These are phyloP conservation scores for Rutstroemia sp. DNA, from an alignment of 2,329 filamentous ascomycete genomes.

Conservation along the genomic window DNA sequence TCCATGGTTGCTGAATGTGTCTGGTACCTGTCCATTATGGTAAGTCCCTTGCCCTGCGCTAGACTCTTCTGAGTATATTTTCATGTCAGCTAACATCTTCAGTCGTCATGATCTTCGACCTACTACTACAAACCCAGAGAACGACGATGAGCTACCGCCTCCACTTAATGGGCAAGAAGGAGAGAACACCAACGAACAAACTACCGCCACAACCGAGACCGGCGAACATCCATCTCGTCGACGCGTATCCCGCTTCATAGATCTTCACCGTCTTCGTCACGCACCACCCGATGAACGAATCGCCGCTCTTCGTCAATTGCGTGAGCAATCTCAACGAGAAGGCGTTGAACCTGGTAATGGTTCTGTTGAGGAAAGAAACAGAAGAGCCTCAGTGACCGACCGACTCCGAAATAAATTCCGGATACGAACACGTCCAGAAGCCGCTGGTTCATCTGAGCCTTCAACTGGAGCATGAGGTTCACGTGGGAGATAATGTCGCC, in stretches of 20 bases:
- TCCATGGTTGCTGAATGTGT: constrained; percentile 63
- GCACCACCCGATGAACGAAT: constrained; percentile 57
- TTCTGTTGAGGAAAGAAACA: constrained; percentile 18
- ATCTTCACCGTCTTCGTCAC: constrained; percentile 49
- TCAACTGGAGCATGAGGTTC: not conserved
- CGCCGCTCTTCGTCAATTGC: constrained; percentile 45
- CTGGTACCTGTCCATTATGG: constrained; percentile 63
- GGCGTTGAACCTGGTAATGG: constrained; percentile 8
- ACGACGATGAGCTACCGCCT: constrained; percentile 24
- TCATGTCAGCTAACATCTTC: constrained; percentile 10
- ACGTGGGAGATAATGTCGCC: not conserved
- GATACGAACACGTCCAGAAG: constrained; percentile 23
- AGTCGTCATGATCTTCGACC: constrained; percentile 34
- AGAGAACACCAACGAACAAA: constrained; percentile 28
- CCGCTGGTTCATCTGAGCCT: not conserved
- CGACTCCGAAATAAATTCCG: constrained; percentile 25
- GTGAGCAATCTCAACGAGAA: constrained; percentile 31
- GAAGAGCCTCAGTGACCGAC: constrained; percentile 24
- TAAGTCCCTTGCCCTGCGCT: constrained; percentile 34
- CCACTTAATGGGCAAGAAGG: constrained; percentile 20
- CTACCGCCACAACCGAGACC: constrained; percentile 30
- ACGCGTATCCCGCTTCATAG: constrained; percentile 46
- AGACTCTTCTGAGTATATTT: not conserved
- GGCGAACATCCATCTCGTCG: constrained; percentile 32
- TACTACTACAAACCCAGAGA: constrained; percentile 13